Conservation (phyloP, 345 rosid species). For the Noccaea caerulescens region DNA sequence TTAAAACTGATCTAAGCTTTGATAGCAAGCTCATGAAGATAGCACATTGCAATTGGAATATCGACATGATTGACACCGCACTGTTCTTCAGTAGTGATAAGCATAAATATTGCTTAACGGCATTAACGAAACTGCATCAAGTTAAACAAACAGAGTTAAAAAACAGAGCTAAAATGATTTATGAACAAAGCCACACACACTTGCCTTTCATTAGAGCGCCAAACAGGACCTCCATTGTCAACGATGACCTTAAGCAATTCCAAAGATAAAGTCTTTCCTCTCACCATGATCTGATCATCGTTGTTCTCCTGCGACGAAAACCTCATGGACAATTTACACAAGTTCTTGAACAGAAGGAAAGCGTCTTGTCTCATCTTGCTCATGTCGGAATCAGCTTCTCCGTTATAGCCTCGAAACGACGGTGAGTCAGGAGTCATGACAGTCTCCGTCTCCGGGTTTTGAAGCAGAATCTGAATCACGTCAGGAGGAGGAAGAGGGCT, state of each 20-base stretch:
- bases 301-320: conserved; percentile 84
- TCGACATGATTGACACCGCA: conserved; percentile 88
- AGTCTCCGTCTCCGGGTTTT: conserved; percentile 40
- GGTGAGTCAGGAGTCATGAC: conserved; percentile 50
- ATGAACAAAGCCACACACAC: conserved; percentile 4
- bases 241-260: conserved; percentile 82
- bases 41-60: conserved; percentile 94
- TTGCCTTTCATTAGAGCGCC: conserved; percentile 75
- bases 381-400: conserved; percentile 43
- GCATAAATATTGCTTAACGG: conserved; percentile 86
- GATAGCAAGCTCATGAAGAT: conserved; percentile 75
- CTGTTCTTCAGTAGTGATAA: conserved; percentile 93
- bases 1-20: conserved; percentile 82
- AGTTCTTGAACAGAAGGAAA: conserved; percentile 78
- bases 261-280: conserved; percentile 84
- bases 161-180: neutral
- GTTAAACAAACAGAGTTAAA: neutral
- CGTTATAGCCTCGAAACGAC: conserved; percentile 39
- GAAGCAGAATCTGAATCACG: conserved; percentile 49
- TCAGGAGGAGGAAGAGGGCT: conserved; percentile 48
- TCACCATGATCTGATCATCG: conserved; percentile 89
- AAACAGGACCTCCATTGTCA: conserved; percentile 75
- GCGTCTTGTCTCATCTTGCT: conserved; percentile 93
- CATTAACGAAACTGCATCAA: conserved; percentile 73
- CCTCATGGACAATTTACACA: conserved; percentile 95